Percentiles rank a stretch among this genome's conserved stretches.
phyloP scores from a whole-genome alignment of 768 basidiomycete species.

The Kwoniella mangroviensis region DNA sequence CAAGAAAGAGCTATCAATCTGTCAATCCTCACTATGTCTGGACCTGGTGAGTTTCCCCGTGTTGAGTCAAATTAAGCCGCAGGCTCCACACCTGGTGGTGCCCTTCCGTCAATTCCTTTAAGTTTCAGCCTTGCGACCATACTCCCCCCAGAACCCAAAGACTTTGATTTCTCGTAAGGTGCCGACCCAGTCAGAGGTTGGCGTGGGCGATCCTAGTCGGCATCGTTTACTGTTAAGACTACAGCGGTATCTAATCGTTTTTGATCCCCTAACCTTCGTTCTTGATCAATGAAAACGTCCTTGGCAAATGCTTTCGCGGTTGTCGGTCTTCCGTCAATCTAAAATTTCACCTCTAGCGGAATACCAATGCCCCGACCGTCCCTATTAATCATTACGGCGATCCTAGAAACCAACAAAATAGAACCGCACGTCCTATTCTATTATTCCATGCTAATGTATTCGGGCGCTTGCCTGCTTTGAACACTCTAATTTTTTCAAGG shows the following conservation, averaged over 20 bases:
- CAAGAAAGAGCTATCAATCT: slow-evolving; percentile 83
- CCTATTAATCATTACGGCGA: slow-evolving; percentile 79
- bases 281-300: slow-evolving; percentile 85
- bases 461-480: slow-evolving; percentile 76
- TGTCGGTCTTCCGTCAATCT: slow-evolving; percentile 80
- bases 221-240: slow-evolving; percentile 85
- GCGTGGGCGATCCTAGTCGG: slow-evolving; percentile 76
- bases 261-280: slow-evolving; percentile 81
- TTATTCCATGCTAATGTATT: slow-evolving; percentile 83
- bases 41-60: slow-evolving; percentile 75
- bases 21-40: slow-evolving; percentile 76
- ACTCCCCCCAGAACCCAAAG: slow-evolving; percentile 80
- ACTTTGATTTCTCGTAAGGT: slow-evolving; percentile 87
- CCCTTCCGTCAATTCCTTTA: slow-evolving; percentile 77
- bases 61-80: slow-evolving; percentile 81
- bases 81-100: slow-evolving; percentile 70
- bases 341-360: slow-evolving; percentile 84
- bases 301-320: slow-evolving; percentile 83
- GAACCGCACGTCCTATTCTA: slow-evolving; percentile 80
- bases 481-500: slow-evolving; percentile 81
- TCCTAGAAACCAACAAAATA: slow-evolving; percentile 83
- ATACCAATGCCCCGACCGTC: slow-evolving; percentile 82
- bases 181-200: slow-evolving; percentile 73
- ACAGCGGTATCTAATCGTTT: slow-evolving; percentile 82
- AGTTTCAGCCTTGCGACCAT: slow-evolving; percentile 77